Percentiles rank a stretch among this genome's conserved stretches.
These are phyloP conservation scores for Neurospora sublineolata DNA, from an alignment of 495 filamentous ascomycete species.

Conservation along the genomic window DNA sequence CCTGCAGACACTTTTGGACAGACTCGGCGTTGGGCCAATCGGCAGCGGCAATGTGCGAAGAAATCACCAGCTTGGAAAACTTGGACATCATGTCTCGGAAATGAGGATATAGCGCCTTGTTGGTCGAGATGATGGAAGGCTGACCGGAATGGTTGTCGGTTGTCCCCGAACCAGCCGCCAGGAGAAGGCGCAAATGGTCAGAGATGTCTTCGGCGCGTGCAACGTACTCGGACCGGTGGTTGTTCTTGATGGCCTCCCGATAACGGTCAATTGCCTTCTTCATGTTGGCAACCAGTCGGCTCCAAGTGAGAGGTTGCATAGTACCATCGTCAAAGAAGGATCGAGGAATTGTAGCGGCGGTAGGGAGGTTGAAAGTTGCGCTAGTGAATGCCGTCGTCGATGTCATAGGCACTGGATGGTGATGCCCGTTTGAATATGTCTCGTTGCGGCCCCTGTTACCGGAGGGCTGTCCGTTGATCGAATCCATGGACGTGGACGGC, in stretches of 20 bases:
- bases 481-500: constrained; percentile 85
- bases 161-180: constrained; percentile 88
- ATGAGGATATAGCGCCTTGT: constrained; percentile 91
- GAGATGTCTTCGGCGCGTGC: constrained; percentile 90
- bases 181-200: constrained; percentile 84
- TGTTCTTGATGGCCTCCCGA: constrained; percentile 67
- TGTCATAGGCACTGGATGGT: constrained; percentile 42
- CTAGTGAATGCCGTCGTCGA: constrained; percentile 58
- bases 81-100: constrained; percentile 99
- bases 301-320: constrained; percentile 71
- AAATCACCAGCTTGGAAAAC: constrained; percentile 94
- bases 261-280: constrained; percentile 77
- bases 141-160: constrained; percentile 98
- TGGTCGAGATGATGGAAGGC: constrained; percentile 96
- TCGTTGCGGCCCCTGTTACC: constrained; percentile 34
- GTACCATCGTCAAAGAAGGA: constrained; percentile 79
- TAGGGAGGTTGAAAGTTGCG: constrained; percentile 42
- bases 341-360: constrained; percentile 52
- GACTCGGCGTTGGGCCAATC: constrained; percentile 86
- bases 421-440: constrained; percentile 35
- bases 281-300: constrained; percentile 80
- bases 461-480: constrained; percentile 52
- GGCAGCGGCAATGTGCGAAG: constrained; percentile 93
- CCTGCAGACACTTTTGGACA: constrained; percentile 82
- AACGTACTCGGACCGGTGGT: constrained; percentile 81